phyloP scores from a whole-genome alignment of 176 grass and related monocot species.

The Oryza rufipogon region DNA sequence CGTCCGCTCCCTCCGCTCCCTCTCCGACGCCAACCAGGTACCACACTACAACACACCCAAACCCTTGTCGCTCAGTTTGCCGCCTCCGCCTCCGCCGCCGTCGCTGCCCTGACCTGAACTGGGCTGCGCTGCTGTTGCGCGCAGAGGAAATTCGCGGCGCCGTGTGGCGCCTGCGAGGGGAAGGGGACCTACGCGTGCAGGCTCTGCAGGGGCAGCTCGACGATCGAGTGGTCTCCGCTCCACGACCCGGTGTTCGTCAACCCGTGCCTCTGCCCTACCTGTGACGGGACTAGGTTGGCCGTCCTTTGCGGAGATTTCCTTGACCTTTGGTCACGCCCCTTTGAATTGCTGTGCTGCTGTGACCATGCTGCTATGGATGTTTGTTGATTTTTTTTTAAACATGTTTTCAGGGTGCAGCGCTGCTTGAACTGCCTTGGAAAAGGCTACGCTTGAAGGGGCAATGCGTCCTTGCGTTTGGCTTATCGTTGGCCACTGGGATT shows the following conservation, averaged over 20 bases:
- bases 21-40: constrained; percentile 79
- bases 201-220: constrained; percentile 69
- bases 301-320: not conserved
- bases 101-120: not conserved
- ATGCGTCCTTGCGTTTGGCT: not conserved
- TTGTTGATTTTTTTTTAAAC: constrained; percentile 9
- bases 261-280: constrained; percentile 92
- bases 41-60: not conserved
- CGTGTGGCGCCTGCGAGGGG: constrained; percentile 77
- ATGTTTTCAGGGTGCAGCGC: constrained; percentile 62
- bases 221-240: constrained; percentile 87
- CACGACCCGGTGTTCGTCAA: constrained; percentile 86
- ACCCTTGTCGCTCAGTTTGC: not conserved
- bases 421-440: constrained; percentile 88
- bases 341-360: not conserved
- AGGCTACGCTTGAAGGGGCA: constrained; percentile 59
- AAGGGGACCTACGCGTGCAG: constrained; percentile 85
- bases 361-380: not conserved
- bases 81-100: not conserved
- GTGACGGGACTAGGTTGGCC: constrained; percentile 72
- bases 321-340: not conserved
- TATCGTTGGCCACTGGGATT: not conserved
- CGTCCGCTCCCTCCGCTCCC: constrained; percentile 67
- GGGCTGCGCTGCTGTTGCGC: not conserved
- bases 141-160: constrained; percentile 69